Evolutionary conservation across 2,329 filamentous ascomycete genomes (phyloP), one percentile per base, ranked within the genome.

Genomic region (Monilinia aucupariae): DNA sequence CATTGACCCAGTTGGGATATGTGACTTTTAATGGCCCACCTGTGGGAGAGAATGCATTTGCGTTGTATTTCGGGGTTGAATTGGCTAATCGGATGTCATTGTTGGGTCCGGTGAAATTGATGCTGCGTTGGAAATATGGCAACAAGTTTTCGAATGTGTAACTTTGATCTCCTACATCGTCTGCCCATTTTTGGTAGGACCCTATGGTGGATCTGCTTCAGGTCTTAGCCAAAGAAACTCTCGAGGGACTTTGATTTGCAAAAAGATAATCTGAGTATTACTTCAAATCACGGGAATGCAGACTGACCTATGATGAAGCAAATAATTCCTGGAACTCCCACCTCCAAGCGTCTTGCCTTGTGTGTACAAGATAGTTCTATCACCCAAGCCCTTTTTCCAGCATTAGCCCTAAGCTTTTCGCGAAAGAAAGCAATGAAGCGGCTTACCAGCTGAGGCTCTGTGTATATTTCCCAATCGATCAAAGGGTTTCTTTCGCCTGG

Each of bases 101-200:
- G 39, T 61, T 25, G 2, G 73, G 74, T 34, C 60, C 55, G 37
- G 66, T 67, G 61, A 67, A 65, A 3, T 58, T 51, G 12, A 67
- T 63, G 39, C 65, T 66, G 63, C 77, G 79, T 45, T 72, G 71
- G 61, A 81, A 76, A 70, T 78, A 84, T 2, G 78, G 78, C 20
- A 78, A 72, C 37, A 82, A 74, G 12, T 75, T 75, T 4, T 79
- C 70, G 62, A 79, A 80, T 64, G 75, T 76, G 75, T 81, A 84
- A 2, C 73, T 70, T 1, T 75, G 54, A 60, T 82, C 79, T 2
- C 71, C 74, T 0, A 76, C 72, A 3, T 74, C 67, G 39, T 73
- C 68, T 2, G 74, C 78, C 80, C 80, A 82, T 51, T 75, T 72
- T 27, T 82, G 75, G 65, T 30, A 76, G 7, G 64, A 50, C 3